These are phyloP conservation scores for Apiotrichum veenhuisii DNA, from an alignment of 1,284 basidiomycete genomes.

Conservation along the genomic window DNA sequence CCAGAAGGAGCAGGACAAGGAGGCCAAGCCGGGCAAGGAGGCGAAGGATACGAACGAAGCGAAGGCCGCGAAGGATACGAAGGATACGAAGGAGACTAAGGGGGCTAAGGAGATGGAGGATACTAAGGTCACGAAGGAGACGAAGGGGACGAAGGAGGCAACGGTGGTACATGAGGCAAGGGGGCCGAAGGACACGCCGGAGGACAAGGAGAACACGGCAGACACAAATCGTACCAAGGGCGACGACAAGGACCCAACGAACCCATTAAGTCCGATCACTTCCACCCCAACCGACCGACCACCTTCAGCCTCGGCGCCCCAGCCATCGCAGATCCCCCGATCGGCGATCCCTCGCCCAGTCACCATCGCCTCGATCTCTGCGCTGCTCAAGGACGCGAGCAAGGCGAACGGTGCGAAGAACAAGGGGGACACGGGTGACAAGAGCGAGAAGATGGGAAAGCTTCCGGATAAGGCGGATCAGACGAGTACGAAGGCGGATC, in stretches of 20 bases:
- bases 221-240: no score
- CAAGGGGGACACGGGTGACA: not conserved
- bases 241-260: not conserved
- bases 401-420: not conserved
- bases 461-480: no score
- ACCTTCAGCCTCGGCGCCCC: not conserved
- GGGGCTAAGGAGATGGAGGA: no score
- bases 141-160: not conserved
- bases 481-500: no score
- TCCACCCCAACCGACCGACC: not conserved
- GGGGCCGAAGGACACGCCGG: not conserved
- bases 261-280: not conserved
- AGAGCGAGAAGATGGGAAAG: not conserved
- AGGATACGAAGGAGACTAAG: no score
- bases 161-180: no score
- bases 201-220: not conserved
- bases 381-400: not conserved
- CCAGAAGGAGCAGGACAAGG: no score
- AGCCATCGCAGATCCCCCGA: not conserved
- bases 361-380: not conserved
- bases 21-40: no score
- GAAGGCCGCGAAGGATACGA: no score
- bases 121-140: no score
- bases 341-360: constrained; percentile 1
- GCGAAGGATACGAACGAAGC: no score